A percentile compares a stretch with the other conserved stretches of the same genome.
These are phyloP conservation scores for Didymella glomerata DNA, from an alignment of 2,329 filamentous ascomycete species.

Conservation along the genomic window DNA sequence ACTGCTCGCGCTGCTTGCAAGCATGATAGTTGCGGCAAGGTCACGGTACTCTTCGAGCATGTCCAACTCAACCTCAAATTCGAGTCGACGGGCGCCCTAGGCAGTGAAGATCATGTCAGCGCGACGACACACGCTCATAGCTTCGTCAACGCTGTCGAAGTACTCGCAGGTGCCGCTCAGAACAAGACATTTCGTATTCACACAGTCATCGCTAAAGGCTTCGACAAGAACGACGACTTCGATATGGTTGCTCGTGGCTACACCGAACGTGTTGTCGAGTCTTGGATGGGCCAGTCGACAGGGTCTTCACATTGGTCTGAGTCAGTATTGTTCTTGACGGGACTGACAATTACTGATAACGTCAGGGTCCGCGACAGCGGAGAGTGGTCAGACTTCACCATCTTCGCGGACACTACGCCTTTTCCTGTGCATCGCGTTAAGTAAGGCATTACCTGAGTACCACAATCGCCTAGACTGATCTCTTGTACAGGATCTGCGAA, in stretches of 20 bases:
- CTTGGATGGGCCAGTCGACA: constrained; percentile 13
- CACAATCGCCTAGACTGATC: neutral
- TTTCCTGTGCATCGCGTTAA: constrained; percentile 34
- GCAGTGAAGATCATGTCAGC: neutral
- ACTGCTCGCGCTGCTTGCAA: constrained; percentile 24
- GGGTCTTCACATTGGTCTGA: constrained; percentile 21
- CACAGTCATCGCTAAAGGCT: constrained; percentile 7
- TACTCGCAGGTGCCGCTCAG: constrained; percentile 14
- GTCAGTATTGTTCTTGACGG: constrained; percentile 10
- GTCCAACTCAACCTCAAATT: constrained; percentile 32
- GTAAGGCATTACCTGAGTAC: constrained; percentile 8
- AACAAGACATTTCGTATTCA: constrained; percentile 26
- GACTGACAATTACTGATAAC: constrained; percentile 1
- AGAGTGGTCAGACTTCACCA: constrained; percentile 33
- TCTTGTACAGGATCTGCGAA: constrained; percentile 18
- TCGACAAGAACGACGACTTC: constrained; percentile 21
- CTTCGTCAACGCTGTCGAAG: constrained; percentile 24
- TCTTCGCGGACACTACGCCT: constrained; percentile 23
- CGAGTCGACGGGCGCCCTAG: neutral
- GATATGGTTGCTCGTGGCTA: constrained; percentile 25
- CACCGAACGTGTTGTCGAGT: neutral
- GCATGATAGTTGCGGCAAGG: constrained; percentile 26
- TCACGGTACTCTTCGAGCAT: constrained; percentile 25
- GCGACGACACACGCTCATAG: constrained; percentile 6
- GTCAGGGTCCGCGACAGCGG: constrained; percentile 27